A percentile compares a stretch with the other conserved stretches of the same genome.
These are phyloP conservation scores for Suhomyces emberorum DNA, from an alignment of 805 yeast genomes.

Conservation along the genomic window DNA sequence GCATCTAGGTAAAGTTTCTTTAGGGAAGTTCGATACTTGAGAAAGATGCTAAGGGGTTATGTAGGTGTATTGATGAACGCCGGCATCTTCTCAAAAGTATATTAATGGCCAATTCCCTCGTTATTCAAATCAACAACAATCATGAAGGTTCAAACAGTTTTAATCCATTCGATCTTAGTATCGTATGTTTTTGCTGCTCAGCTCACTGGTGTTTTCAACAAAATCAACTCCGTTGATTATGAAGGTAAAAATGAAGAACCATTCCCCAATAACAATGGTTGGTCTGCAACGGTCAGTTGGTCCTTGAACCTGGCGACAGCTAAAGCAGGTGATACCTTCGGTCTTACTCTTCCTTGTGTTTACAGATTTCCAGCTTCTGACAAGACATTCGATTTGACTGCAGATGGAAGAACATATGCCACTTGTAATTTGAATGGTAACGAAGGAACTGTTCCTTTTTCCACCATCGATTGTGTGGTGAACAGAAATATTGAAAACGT, in stretches of 20 bases:
- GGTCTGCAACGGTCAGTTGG: background rate
- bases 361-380: constrained; percentile 11
- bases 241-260: constrained; percentile 7
- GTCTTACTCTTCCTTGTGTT: constrained; percentile 13
- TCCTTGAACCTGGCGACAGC: constrained; percentile 7
- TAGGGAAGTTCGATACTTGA: too few species aligned
- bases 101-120: too few species aligned
- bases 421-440: constrained; percentile 18
- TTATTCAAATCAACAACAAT: too few species aligned
- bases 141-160: too few species aligned
- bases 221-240: constrained; percentile 11
- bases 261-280: background rate
- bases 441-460: constrained; percentile 7
- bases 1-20: too few species aligned
- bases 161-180: too few species aligned
- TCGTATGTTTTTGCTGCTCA: too few species aligned
- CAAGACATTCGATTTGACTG: constrained; percentile 7
- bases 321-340: constrained; percentile 18
- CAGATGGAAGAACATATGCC: constrained; percentile 15
- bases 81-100: too few species aligned
- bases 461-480: constrained; percentile 9
- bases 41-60: too few species aligned
- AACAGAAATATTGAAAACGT: background rate
- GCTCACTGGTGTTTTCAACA: constrained; percentile 17
- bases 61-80: too few species aligned